Conservation (phyloP, 192 early-diverging fungal genomes). For the Anaeromyces robustus region DNA sequence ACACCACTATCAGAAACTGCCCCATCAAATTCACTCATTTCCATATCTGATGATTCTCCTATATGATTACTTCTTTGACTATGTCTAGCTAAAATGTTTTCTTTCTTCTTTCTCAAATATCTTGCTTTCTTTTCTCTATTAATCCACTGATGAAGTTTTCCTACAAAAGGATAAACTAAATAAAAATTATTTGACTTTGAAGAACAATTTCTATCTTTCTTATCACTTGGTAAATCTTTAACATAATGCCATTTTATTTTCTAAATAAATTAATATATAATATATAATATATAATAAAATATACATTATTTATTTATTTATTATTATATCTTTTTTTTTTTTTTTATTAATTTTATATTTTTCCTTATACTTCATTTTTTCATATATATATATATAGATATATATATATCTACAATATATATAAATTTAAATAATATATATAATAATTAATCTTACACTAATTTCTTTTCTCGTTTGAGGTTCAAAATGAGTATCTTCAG, state of each 20-base stretch:
- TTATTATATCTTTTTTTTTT: too few relatives aligned
- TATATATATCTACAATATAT: too few relatives aligned
- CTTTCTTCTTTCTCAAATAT: background rate
- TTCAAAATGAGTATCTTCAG: conserved; percentile 61
- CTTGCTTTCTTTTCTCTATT: background rate
- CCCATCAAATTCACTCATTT: background rate
- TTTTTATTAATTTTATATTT: too few relatives aligned
- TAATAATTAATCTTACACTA: conserved; percentile 35
- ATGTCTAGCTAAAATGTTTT: background rate
- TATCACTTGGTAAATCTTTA: background rate
- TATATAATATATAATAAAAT: too few relatives aligned
- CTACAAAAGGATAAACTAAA: background rate
- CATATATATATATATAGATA: too few relatives aligned
- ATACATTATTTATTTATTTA: too few relatives aligned
- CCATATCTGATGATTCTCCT: background rate
- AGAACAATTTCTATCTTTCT: background rate
- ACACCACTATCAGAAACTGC: background rate
- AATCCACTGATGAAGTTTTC: background rate
- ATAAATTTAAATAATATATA: too few relatives aligned
- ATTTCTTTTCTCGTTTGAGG: conserved; percentile 88
- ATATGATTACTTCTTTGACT: background rate
- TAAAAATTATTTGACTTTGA: background rate
- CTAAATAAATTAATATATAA: too few relatives aligned
- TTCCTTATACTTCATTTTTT: too few relatives aligned
- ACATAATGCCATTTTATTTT: background rate